Conservation (phyloP, 305 asterid species). For the Fraxinus xanthoxyloides region DNA sequence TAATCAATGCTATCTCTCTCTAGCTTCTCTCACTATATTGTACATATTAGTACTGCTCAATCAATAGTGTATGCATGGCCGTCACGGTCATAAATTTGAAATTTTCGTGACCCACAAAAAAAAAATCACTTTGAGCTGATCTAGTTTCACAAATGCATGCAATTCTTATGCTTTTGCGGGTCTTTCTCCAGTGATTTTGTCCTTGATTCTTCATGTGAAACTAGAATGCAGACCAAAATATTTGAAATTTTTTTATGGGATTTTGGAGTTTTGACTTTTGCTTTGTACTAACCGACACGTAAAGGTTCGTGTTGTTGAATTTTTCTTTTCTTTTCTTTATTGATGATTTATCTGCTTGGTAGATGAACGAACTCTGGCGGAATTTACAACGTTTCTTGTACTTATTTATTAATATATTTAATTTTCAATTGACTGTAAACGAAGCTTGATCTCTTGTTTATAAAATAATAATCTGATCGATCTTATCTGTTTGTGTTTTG, state of each 20-base stretch:
- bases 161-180: constrained; percentile 19
- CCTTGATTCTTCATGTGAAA: background rate
- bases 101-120: constrained; percentile 26
- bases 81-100: constrained; percentile 15
- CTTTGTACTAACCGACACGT: constrained; percentile 38
- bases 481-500: constrained; percentile 22
- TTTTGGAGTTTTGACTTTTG: constrained; percentile 32
- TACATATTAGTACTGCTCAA: background rate
- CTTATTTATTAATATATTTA: constrained; percentile 7
- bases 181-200: background rate
- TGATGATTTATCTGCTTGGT: constrained; percentile 47
- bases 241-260: constrained; percentile 17
- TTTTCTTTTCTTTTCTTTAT: background rate
- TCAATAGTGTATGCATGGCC: constrained; percentile 9
- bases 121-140: constrained; percentile 20
- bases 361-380: constrained; percentile 82
- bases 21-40: constrained; percentile 13
- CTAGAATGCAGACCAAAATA: background rate
- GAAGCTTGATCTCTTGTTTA: background rate
- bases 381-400: constrained; percentile 40
- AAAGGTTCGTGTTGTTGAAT: constrained; percentile 36
- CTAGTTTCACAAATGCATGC: constrained; percentile 33
- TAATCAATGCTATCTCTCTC: constrained; percentile 44
- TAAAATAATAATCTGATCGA: constrained; percentile 5
- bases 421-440: background rate